phyloP scores from a whole-genome alignment of 2,329 filamentous ascomycete genomes.

The Trichophyton mentagrophytes region DNA sequence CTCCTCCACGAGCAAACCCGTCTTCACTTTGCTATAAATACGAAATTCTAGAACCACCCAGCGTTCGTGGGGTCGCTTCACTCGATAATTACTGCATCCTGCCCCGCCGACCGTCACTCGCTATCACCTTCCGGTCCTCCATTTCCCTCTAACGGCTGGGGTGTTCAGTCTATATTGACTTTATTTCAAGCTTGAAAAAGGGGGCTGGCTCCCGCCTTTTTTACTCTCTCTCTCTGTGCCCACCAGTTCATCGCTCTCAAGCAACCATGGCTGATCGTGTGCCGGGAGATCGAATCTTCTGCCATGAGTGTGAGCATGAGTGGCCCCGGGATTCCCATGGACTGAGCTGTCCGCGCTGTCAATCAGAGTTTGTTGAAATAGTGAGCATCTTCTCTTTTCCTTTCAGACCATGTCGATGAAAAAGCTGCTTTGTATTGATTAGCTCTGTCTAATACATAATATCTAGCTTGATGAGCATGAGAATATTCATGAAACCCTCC shows the following conservation, averaged over 20 bases:
- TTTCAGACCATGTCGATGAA: background rate
- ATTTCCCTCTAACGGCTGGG: background rate
- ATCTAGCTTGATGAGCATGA: background rate
- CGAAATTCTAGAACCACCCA: background rate
- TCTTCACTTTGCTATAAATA: background rate
- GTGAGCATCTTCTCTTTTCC: conserved; percentile 41
- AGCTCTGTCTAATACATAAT: background rate
- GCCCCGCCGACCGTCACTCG: background rate
- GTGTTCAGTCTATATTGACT: background rate
- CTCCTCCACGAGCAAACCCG: background rate
- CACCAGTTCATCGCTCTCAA: background rate
- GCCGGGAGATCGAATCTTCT: conserved; percentile 50
- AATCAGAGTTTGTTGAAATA: conserved; percentile 71
- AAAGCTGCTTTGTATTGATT: background rate
- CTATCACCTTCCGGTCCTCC: background rate
- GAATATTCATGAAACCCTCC: too few relatives aligned
- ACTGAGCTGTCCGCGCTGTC: conserved; percentile 64
- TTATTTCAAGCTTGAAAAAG: background rate
- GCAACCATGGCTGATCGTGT: background rate
- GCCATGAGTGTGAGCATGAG: conserved; percentile 66
- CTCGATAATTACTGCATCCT: background rate
- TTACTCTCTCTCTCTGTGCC: background rate
- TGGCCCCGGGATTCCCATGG: conserved; percentile 64
- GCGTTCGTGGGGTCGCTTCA: background rate
- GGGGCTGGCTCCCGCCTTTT: background rate